Base-by-base conservation (phyloP, 495 filamentous ascomycete species). In the Penicillium cataractarum region DNA sequence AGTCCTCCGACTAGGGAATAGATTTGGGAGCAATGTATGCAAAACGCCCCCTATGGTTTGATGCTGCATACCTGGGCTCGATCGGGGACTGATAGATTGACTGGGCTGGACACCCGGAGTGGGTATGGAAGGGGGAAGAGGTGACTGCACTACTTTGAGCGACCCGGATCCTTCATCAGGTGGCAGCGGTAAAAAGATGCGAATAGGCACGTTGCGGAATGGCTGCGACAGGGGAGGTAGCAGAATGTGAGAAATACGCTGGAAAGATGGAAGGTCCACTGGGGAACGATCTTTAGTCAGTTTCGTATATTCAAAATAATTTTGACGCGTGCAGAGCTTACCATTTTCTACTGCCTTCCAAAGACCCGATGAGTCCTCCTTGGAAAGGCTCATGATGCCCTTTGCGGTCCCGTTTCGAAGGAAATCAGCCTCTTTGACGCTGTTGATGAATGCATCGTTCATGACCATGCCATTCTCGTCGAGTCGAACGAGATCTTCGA, bases 381-480 rank as follows among this genome's bases (percentile, higher is more conserved):
- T 93, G 29, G 89, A 92, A 58, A 98, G 77, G 37, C 86, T 90
- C 96, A 98, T 98, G 61, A 98, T 93, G 35, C 87, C 89, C 71
- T 93, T 93, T 3, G 93, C 94, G 13, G 88, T 96, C 21, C 95
- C 93, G 61, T 96, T 93, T 35, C 95, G 86, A 33, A 97, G 79
- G 67, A 92, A 97, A 71, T 97, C 94, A 21, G 95, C 96, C 82
- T 97, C 94, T 75, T 98, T 99, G 61, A 96, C 92, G 63, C 87
- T 90, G 67, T 99, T 97, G 64, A 96, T 91, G 72, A 92, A 98
- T 0, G 92, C 89, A 72, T 98, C 95, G 58, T 90, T 87, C 68
- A 85, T 78, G 35, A 85, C 79, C 69, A 84, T 83, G 10, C 86
- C 86, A 17, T 86, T 77, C 1, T 73, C 74, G 66, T 92, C 89